These are phyloP conservation scores for Piper betle DNA, from an alignment of 164 flowering plant genomes.

Conservation along the genomic window DNA sequence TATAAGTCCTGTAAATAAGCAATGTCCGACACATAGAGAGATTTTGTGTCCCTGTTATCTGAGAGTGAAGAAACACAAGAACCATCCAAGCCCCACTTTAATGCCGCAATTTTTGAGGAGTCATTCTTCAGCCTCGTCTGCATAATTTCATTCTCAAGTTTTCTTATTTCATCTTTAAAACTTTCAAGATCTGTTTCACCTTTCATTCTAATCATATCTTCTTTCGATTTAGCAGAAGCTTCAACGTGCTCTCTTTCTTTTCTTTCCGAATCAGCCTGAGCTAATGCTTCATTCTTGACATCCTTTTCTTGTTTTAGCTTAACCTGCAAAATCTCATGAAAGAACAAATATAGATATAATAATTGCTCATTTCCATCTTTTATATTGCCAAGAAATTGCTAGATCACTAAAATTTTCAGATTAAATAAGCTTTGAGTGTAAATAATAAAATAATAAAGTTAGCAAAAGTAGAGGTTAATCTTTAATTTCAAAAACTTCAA, in stretches of 20 bases:
- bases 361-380: background rate
- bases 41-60: constrained; percentile 23
- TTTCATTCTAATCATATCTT: constrained; percentile 41
- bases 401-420: too few species aligned
- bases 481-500: constrained; percentile 4
- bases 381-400: too few species aligned
- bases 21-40: constrained; percentile 14
- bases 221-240: constrained; percentile 49
- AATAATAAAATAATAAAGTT: too few species aligned
- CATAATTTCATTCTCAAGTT: constrained; percentile 70
- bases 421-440: too few species aligned
- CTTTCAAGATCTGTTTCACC: constrained; percentile 55
- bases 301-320: constrained; percentile 62
- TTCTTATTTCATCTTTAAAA: constrained; percentile 50
- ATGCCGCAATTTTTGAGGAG: constrained; percentile 84
- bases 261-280: constrained; percentile 36
- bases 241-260: constrained; percentile 66
- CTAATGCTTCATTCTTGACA: constrained; percentile 48
- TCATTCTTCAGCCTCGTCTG: constrained; percentile 61
- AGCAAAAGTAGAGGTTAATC: background rate
- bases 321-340: constrained; percentile 33
- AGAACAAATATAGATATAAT: constrained; percentile 1
- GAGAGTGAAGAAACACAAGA: constrained; percentile 37
- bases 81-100: constrained; percentile 63
- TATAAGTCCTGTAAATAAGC: constrained; percentile 19